A percentile compares a stretch with the other conserved stretches of the same genome.
Evolutionary conservation across 768 basidiomycete species (phyloP).

Genomic region (Naganishia vishniacii): DNA sequence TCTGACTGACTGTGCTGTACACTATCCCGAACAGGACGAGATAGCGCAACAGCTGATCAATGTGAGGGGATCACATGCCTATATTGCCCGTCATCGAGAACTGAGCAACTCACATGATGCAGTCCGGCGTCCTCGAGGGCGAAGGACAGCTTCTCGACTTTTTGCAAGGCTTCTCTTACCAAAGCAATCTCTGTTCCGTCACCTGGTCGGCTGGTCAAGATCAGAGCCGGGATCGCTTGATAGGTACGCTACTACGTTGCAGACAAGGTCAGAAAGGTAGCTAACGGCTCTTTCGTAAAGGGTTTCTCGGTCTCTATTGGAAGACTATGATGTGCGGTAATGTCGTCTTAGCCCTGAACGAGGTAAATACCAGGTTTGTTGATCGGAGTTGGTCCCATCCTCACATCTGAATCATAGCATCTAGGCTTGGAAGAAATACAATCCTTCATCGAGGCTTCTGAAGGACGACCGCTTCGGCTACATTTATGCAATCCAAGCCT

Average conservation of each 20-base stretch:
- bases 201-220: neutral
- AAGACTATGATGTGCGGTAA: neutral
- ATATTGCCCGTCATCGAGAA: neutral
- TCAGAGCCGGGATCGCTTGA: slow-evolving; percentile 4
- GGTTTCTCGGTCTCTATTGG: slow-evolving; percentile 10
- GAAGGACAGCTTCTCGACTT: neutral
- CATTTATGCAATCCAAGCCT: slow-evolving; percentile 6
- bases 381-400: no score
- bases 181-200: neutral
- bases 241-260: neutral
- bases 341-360: slow-evolving; percentile 8
- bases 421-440: neutral
- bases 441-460: neutral
- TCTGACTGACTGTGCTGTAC: no score
- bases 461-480: neutral
- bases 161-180: neutral
- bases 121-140: neutral
- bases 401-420: neutral
- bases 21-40: neutral
- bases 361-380: no score
- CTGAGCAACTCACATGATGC: neutral
- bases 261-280: neutral
- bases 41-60: neutral
- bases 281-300: neutral
- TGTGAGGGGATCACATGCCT: neutral